These are phyloP conservation scores for Komagataella phaffii DNA, from an alignment of 805 yeast species.

Conservation along the genomic window DNA sequence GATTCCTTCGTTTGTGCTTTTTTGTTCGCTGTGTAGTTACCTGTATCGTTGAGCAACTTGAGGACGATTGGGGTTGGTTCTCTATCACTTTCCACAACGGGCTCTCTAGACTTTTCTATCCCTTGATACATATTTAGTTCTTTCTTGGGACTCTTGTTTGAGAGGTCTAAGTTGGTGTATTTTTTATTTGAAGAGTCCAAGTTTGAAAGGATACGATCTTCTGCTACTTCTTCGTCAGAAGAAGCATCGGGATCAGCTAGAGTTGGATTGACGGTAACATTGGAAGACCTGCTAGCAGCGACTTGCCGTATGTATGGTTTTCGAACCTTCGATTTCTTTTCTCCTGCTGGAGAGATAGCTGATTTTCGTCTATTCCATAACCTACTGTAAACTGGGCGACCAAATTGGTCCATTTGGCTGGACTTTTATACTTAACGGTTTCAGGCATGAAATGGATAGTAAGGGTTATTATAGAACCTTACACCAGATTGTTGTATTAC, in stretches of 20 bases:
- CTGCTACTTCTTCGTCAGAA: background rate
- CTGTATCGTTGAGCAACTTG: background rate
- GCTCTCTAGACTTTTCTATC: background rate
- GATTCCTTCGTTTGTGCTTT: background rate
- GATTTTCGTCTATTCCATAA: background rate
- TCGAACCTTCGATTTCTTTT: background rate
- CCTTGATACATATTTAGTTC: background rate
- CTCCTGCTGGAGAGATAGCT: background rate
- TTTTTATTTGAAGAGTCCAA: background rate
- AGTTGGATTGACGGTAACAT: background rate
- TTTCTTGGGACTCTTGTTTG: background rate
- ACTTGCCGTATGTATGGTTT: background rate
- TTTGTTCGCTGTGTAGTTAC: background rate
- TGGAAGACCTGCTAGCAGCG: background rate
- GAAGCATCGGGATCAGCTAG: background rate
- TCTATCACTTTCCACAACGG: background rate
- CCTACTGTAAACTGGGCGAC: background rate
- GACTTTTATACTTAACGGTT: background rate
- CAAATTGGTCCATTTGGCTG: background rate
- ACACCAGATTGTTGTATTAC: background rate
- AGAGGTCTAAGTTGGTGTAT: background rate
- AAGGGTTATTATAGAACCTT: background rate
- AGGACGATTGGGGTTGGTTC: background rate
- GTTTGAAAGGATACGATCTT: background rate
- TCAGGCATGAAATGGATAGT: background rate